Evolutionary conservation across 768 basidiomycete genomes (phyloP).

Genomic region (Ramaria sp.): DNA sequence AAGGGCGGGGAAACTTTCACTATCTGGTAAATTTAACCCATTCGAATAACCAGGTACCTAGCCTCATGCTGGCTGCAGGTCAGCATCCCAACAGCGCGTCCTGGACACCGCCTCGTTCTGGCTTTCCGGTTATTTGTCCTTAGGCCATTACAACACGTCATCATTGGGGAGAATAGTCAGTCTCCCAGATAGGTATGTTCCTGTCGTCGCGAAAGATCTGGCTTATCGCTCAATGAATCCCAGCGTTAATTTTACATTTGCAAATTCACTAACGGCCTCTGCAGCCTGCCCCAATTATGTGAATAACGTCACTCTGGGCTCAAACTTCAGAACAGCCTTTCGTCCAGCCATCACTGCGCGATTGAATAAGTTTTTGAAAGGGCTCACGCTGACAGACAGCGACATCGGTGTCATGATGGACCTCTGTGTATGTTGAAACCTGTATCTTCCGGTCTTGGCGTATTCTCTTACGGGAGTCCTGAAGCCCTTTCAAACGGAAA

Average conservation of each 20-base stretch:
- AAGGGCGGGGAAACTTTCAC: slow-evolving; percentile 31
- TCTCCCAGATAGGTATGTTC: slow-evolving; percentile 22
- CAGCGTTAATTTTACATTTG: slow-evolving; percentile 31
- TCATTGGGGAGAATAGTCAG: slow-evolving; percentile 23
- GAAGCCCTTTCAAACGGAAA: slow-evolving; percentile 22
- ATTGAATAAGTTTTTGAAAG: slow-evolving; percentile 27
- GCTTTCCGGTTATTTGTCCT: slow-evolving; percentile 30
- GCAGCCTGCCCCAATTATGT: slow-evolving; percentile 27
- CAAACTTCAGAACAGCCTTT: slow-evolving; percentile 24
- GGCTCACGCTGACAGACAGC: slow-evolving; percentile 21
- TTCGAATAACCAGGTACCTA: background rate
- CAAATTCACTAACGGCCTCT: slow-evolving; percentile 33
- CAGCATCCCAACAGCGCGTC: slow-evolving; percentile 31
- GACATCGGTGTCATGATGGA: slow-evolving; percentile 36
- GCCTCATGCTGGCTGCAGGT: slow-evolving; percentile 20
- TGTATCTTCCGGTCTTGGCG: background rate
- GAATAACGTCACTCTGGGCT: slow-evolving; percentile 20
- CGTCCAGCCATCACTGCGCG: slow-evolving; percentile 24
- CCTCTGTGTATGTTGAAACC: slow-evolving; percentile 22
- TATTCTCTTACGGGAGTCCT: background rate
- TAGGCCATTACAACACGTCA: slow-evolving; percentile 27
- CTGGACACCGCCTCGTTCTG: slow-evolving; percentile 33
- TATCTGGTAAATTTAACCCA: slow-evolving; percentile 22
- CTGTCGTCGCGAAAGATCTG: background rate
- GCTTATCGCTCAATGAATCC: background rate